phyloP scores from a whole-genome alignment of 1,284 basidiomycete genomes.

The Puccinia coronata region DNA sequence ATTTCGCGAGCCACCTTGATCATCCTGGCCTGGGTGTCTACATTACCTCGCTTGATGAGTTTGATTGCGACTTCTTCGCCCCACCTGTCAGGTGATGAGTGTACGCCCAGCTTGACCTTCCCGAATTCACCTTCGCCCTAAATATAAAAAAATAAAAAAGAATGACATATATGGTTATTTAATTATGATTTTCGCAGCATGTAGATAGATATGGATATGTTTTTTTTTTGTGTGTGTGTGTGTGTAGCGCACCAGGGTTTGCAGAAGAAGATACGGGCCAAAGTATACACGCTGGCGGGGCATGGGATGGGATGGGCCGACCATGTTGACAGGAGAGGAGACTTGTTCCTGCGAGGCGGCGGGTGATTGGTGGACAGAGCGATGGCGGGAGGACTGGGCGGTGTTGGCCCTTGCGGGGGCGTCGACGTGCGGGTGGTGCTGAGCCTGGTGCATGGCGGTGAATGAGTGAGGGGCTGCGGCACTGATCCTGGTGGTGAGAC shows the following conservation, averaged over 20 bases:
- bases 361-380: constrained; percentile 33
- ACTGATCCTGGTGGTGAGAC: neutral
- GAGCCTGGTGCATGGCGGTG: neutral
- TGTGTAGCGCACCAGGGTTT: constrained; percentile 77
- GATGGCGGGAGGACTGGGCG: constrained; percentile 24
- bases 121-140: constrained; percentile 93
- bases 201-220: too few species aligned
- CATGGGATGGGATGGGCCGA: constrained; percentile 47
- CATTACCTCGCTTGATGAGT: constrained; percentile 87
- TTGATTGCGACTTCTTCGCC: constrained; percentile 99
- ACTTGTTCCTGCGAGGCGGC: neutral
- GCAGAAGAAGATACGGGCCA: constrained; percentile 88
- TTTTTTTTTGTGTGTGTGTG: too few species aligned
- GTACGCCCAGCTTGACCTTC: constrained; percentile 97
- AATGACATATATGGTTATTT: neutral
- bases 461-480: neutral
- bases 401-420: neutral
- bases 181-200: too few species aligned
- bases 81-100: constrained; percentile 70
- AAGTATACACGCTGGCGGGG: constrained; percentile 81
- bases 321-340: constrained; percentile 20
- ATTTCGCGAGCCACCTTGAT: constrained; percentile 97
- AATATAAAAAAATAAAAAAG: too few species aligned
- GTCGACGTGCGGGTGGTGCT: neutral
- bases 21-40: constrained; percentile 82